phyloP scores from a whole-genome alignment of 495 filamentous ascomycete species.

The Hypomontagnella monticulosa region DNA sequence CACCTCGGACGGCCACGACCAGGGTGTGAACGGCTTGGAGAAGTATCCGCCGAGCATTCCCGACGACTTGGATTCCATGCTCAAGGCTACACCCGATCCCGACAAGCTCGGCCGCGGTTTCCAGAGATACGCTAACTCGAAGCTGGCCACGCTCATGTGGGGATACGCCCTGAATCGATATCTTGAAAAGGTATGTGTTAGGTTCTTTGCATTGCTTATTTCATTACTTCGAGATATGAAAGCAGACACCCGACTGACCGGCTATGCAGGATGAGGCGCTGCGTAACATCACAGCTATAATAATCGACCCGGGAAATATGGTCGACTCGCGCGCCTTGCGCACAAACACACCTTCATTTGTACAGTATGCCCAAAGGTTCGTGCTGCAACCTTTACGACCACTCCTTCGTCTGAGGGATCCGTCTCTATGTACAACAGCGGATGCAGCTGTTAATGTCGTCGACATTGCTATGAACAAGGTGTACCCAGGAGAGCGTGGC shows the following conservation, averaged over 20 bases:
- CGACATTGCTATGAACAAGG: slow-evolving; percentile 41
- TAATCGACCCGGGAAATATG: slow-evolving; percentile 59
- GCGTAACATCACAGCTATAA: slow-evolving; percentile 55
- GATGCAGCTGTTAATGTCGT: slow-evolving; percentile 51
- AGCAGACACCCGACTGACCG: not conserved
- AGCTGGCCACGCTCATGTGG: slow-evolving; percentile 56
- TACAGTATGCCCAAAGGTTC: slow-evolving; percentile 39
- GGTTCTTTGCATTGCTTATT: too few species aligned
- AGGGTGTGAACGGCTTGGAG: slow-evolving; percentile 54
- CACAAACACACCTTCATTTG: slow-evolving; percentile 52
- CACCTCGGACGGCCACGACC: slow-evolving; percentile 52
- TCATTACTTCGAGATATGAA: not conserved
- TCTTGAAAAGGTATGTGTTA: slow-evolving; percentile 51
- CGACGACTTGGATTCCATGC: slow-evolving; percentile 39
- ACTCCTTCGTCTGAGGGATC: slow-evolving; percentile 47
- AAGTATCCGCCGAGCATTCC: slow-evolving; percentile 46
- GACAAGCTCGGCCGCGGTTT: slow-evolving; percentile 54
- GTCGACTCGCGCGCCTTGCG: slow-evolving; percentile 56
- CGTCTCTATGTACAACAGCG: slow-evolving; percentile 48
- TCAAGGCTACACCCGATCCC: slow-evolving; percentile 24
- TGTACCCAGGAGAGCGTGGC: slow-evolving; percentile 48
- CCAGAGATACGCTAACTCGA: slow-evolving; percentile 56
- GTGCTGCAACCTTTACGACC: slow-evolving; percentile 49
- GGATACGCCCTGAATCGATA: slow-evolving; percentile 55
- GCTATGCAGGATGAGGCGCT: slow-evolving; percentile 43